Conservation (phyloP, 2,329 filamentous ascomycete species). For the Aspergillus sp. region DNA sequence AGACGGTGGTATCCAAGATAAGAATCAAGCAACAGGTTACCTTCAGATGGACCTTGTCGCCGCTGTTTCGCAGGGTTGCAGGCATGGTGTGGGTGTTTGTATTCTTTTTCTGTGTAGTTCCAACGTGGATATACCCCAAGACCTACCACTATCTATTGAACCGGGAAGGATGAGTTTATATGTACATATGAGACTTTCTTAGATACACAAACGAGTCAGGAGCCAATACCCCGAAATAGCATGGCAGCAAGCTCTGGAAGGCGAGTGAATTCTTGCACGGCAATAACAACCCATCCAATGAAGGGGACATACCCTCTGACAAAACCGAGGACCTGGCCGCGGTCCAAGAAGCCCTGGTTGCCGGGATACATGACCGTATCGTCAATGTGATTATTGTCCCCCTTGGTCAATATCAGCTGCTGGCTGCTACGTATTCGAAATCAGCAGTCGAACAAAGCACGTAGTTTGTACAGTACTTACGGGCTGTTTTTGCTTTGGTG, state of each 20-base stretch:
- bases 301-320: neutral
- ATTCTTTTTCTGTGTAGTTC: neutral
- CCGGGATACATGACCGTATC: neutral
- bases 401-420: neutral
- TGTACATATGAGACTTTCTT: neutral
- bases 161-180: neutral
- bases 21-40: neutral
- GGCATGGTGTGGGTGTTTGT: neutral
- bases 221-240: neutral
- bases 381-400: neutral
- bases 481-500: too few species aligned
- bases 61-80: neutral
- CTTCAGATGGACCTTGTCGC: neutral
- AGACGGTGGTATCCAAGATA: neutral
- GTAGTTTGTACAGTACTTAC: too few species aligned
- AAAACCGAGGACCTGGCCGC: neutral
- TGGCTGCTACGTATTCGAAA: neutral
- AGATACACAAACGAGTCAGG: neutral
- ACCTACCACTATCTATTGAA: neutral
- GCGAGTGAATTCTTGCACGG: neutral
- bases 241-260: neutral
- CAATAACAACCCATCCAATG: neutral
- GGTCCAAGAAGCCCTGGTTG: neutral
- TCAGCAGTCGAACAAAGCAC: neutral
- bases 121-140: neutral